Evolutionary conservation across 2,329 filamentous ascomycete species (phyloP).

Genomic region (Ceratocystis colombiana): DNA sequence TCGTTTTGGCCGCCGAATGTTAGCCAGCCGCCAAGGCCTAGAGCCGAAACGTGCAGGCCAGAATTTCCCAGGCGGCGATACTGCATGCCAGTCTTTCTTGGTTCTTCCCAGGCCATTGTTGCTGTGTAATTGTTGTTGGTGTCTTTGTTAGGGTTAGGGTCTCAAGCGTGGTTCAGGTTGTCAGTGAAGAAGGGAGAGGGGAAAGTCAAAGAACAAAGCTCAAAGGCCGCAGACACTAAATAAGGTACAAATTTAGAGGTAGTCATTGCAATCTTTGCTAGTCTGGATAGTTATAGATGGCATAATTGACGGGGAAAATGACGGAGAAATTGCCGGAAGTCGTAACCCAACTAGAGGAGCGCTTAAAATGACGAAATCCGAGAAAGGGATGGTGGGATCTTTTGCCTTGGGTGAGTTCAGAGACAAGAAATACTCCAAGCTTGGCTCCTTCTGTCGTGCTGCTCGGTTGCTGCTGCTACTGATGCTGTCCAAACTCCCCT

Average conservation of each 20-base stretch:
- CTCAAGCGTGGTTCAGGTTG: neutral
- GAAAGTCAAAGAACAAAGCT: neutral
- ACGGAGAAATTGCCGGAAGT: slow-evolving; percentile 30
- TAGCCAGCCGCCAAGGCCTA: slow-evolving; percentile 55
- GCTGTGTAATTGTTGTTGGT: slow-evolving; percentile 23
- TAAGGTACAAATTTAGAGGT: neutral
- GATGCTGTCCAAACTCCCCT: slow-evolving; percentile 6
- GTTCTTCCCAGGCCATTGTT: slow-evolving; percentile 37
- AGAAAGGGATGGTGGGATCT: slow-evolving; percentile 18
- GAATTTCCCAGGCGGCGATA: slow-evolving; percentile 40
- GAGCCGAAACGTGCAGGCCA: slow-evolving; percentile 52
- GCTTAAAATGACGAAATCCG: slow-evolving; percentile 21
- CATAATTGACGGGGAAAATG: slow-evolving; percentile 13
- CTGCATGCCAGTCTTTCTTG: slow-evolving; percentile 38
- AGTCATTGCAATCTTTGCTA: neutral
- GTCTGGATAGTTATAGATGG: neutral
- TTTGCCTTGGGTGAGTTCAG: neutral
- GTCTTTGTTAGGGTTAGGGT: slow-evolving; percentile 1
- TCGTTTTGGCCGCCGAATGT: slow-evolving; percentile 52
- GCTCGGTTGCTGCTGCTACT: neutral
- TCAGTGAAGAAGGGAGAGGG: neutral
- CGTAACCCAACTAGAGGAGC: neutral
- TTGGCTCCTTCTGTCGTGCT: neutral
- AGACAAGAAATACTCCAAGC: neutral
- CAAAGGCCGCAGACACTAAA: neutral